Conservation (phyloP, 2,329 filamentous ascomycete species). For the Penicillium sp. region DNA sequence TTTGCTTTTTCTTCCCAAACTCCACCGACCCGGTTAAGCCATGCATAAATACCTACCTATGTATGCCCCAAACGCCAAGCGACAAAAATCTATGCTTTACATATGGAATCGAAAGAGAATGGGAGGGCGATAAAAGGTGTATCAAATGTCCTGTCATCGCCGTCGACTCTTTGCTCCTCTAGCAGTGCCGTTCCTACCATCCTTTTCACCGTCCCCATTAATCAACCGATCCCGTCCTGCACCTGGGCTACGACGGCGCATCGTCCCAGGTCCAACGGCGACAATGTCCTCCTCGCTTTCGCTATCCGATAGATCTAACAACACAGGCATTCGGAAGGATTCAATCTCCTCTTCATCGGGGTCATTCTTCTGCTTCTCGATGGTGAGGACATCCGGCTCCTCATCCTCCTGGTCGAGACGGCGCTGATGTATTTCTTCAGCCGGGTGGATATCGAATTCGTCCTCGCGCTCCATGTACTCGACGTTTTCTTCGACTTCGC, state of each 20-base stretch:
- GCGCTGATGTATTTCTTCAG: constrained; percentile 91
- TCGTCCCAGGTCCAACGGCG: constrained; percentile 74
- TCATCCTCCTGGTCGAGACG: constrained; percentile 92
- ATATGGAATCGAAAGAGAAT: not conserved
- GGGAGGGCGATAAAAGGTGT: not conserved
- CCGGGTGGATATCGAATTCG: constrained; percentile 96
- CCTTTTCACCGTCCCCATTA: constrained; percentile 37
- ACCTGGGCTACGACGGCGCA: constrained; percentile 82
- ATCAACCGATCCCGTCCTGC: constrained; percentile 69
- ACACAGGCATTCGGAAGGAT: constrained; percentile 86
- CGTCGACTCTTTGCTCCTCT: constrained; percentile 38
- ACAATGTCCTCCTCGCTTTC: constrained; percentile 91
- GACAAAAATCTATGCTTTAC: constrained; percentile 1
- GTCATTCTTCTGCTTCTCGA: constrained; percentile 69
- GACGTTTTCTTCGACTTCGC: constrained; percentile 96
- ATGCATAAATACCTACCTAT: not conserved
- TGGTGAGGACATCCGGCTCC: constrained; percentile 84
- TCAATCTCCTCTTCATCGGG: constrained; percentile 62
- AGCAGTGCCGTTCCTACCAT: constrained; percentile 29
- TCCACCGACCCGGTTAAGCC: not conserved
- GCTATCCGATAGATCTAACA: constrained; percentile 90
- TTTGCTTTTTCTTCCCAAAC: not conserved
- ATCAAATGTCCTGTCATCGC: constrained; percentile 25
- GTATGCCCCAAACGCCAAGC: not conserved
- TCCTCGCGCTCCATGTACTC: constrained; percentile 96